Conservation (phyloP, 78 protist genomes). For the Carpediemonas membranifera region DNA sequence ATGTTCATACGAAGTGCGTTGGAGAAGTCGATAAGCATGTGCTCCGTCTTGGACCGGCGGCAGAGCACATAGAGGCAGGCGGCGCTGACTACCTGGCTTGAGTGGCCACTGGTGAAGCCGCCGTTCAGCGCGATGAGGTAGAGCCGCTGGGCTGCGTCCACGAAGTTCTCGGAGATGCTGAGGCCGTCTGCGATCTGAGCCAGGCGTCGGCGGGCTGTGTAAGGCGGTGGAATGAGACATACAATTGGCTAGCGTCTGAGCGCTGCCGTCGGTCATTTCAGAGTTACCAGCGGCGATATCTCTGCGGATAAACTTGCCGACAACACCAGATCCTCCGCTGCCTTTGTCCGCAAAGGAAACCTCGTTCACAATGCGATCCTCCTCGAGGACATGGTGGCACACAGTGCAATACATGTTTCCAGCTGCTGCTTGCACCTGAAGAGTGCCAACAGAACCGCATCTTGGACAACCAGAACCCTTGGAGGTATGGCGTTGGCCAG, state of each 20-base stretch:
- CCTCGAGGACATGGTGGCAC: constrained; percentile 32
- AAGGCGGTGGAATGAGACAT: background rate
- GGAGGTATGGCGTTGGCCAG: too few relatives aligned
- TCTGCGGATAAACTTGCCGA: constrained; percentile 31
- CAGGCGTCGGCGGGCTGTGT: constrained; percentile 3
- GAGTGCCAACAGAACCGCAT: too few relatives aligned
- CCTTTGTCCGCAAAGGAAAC: constrained; percentile 13
- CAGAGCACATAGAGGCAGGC: constrained; percentile 75
- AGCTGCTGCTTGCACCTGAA: too few relatives aligned
- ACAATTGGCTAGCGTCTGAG: too few relatives aligned
- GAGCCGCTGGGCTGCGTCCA: constrained; percentile 35
- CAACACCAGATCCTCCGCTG: constrained; percentile 23
- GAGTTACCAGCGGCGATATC: too few relatives aligned
- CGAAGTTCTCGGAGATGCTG: constrained; percentile 3
- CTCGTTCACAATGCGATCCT: constrained; percentile 30
- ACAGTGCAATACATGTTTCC: too few relatives aligned
- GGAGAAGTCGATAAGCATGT: constrained; percentile 72
- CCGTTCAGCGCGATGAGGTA: constrained; percentile 1
- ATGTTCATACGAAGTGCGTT: constrained; percentile 42
- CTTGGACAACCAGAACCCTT: too few relatives aligned
- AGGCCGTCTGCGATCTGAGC: constrained; percentile 21
- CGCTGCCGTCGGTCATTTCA: too few relatives aligned
- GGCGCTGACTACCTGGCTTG: constrained; percentile 69
- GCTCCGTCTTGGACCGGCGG: constrained; percentile 40
- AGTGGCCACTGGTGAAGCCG: background rate